Conservation (phyloP, 2,329 filamentous ascomycete species). For the Cladosporium sp. region DNA sequence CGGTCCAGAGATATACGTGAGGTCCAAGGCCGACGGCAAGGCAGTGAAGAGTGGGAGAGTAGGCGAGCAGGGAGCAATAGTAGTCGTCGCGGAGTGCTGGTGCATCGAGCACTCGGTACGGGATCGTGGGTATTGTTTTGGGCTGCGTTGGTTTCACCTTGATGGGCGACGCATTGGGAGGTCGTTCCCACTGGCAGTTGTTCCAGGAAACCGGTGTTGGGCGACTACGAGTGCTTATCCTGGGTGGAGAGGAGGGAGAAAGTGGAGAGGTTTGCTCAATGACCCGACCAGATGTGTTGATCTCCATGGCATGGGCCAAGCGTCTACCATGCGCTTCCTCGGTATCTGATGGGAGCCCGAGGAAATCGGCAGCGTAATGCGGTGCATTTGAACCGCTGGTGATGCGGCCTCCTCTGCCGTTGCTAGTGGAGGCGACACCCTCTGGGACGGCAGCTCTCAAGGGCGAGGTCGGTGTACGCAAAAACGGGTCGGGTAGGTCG, state of each 20-base stretch:
- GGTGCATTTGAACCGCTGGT: constrained; percentile 70
- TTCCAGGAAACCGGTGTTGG: not conserved
- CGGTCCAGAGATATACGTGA: constrained; percentile 84
- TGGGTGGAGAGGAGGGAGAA: constrained; percentile 13
- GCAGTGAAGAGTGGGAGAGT: constrained; percentile 68
- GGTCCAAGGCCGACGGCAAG: constrained; percentile 80
- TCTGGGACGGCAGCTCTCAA: constrained; percentile 58
- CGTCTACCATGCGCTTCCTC: constrained; percentile 60
- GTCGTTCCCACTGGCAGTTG: not conserved
- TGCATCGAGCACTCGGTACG: constrained; percentile 68
- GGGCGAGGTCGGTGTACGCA: constrained; percentile 57
- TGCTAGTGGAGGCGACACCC: constrained; percentile 40
- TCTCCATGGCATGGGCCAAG: constrained; percentile 73
- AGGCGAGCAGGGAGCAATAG: constrained; percentile 88
- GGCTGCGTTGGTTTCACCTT: constrained; percentile 8
- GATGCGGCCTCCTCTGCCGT: constrained; percentile 62
- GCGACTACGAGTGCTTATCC: not conserved
- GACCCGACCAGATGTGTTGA: constrained; percentile 66
- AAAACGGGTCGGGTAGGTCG: constrained; percentile 25
- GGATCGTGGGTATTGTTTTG: constrained; percentile 28
- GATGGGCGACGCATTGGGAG: not conserved
- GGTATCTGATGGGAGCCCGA: constrained; percentile 34
- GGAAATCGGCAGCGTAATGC: constrained; percentile 54
- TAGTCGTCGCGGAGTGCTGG: constrained; percentile 89
- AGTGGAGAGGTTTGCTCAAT: constrained; percentile 46